A percentile compares a stretch with the other conserved stretches of the same genome.
phyloP scores from a whole-genome alignment of 2,329 filamentous ascomycete species.

The Scedosporium boydii region DNA sequence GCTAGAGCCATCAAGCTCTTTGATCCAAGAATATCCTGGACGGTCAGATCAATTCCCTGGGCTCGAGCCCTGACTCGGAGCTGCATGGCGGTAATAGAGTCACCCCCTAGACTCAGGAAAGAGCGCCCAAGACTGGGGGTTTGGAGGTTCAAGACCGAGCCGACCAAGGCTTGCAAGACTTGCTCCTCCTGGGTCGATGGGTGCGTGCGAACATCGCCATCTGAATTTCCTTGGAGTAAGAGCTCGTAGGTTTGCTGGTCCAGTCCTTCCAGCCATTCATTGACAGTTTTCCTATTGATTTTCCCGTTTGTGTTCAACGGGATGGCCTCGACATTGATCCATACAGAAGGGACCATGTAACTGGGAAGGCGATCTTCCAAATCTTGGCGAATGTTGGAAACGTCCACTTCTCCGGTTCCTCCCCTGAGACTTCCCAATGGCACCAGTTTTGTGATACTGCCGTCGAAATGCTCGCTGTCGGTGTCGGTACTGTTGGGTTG shows the following conservation, averaged over 20 bases:
- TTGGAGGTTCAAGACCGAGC: not conserved
- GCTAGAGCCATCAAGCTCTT: not conserved
- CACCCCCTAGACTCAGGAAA: constrained; percentile 4
- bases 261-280: not conserved
- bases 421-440: not conserved
- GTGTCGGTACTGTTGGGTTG: too few relatives aligned
- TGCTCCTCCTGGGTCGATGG: too few relatives aligned
- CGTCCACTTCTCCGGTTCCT: not conserved
- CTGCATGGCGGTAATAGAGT: constrained; percentile 8
- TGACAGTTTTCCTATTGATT: constrained; percentile 6
- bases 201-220: too few relatives aligned
- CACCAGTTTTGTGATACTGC: not conserved
- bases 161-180: too few relatives aligned
- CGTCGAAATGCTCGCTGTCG: too few relatives aligned
- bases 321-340: not conserved
- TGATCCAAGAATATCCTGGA: constrained; percentile 11
- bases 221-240: not conserved
- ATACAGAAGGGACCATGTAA: constrained; percentile 9
- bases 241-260: not conserved
- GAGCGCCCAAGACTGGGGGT: not conserved
- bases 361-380: not conserved
- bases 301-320: constrained; percentile 8
- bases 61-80: constrained; percentile 7
- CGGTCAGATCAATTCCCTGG: constrained; percentile 6
- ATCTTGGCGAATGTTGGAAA: not conserved